Conservation (phyloP, 352 stramenopile genomes). For the Phytopythium helicoides region DNA sequence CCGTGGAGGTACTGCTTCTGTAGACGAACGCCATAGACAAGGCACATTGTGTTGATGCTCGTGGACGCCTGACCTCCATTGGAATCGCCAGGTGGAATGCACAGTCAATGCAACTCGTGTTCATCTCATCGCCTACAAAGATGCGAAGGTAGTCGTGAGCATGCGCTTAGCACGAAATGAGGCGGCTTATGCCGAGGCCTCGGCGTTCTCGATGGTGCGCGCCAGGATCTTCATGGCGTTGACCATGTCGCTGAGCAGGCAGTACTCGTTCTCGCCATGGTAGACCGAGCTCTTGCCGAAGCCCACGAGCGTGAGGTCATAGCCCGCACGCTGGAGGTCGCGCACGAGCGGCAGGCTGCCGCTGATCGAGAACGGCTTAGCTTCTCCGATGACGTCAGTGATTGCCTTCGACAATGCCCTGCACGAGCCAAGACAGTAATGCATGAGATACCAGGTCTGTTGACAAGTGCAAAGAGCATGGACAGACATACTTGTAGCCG, state of each 20-base stretch:
- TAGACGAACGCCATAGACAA: too few relatives aligned
- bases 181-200: slow-evolving; percentile 12
- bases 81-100: too few relatives aligned
- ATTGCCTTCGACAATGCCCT: slow-evolving; percentile 77
- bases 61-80: too few relatives aligned
- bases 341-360: slow-evolving; percentile 72
- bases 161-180: too few relatives aligned
- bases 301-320: slow-evolving; percentile 72
- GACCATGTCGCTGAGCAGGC: slow-evolving; percentile 81
- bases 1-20: too few relatives aligned
- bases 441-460: background rate
- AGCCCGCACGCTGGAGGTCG: slow-evolving; percentile 70
- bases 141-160: too few relatives aligned
- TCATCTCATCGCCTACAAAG: too few relatives aligned
- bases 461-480: background rate
- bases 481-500: slow-evolving; percentile 59
- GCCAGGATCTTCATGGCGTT: slow-evolving; percentile 90
- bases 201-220: slow-evolving; percentile 76
- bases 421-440: slow-evolving; percentile 3
- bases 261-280: slow-evolving; percentile 93
- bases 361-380: slow-evolving; percentile 91
- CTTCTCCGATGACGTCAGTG: slow-evolving; percentile 61
- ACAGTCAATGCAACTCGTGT: too few relatives aligned
- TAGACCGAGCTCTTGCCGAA: slow-evolving; percentile 86
- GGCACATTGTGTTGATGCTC: too few relatives aligned